phyloP scores from a whole-genome alignment of 352 stramenopile genomes.

The Phytophthora idaei region DNA sequence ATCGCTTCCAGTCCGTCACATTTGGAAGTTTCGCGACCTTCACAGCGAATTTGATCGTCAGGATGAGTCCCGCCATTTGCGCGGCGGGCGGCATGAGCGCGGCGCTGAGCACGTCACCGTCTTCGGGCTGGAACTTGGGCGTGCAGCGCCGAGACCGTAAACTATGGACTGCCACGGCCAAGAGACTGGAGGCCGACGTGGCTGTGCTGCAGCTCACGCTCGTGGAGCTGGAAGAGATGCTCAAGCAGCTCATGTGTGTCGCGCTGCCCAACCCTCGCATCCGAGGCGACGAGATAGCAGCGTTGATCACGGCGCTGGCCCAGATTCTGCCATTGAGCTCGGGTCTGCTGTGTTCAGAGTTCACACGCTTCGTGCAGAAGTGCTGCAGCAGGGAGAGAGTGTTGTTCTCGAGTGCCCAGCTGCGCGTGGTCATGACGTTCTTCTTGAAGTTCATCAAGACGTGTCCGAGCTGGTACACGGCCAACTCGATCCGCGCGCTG shows the following conservation, averaged over 20 bases:
- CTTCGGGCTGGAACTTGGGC: constrained; percentile 57
- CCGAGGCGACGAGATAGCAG: constrained; percentile 68
- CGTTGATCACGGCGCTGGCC: constrained; percentile 60
- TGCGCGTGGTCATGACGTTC: constrained; percentile 70
- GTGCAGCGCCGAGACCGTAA: constrained; percentile 73
- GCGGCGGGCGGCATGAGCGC: constrained; percentile 6
- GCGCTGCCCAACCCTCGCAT: constrained; percentile 70
- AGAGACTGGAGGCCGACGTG: constrained; percentile 68
- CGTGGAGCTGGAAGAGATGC: constrained; percentile 84
- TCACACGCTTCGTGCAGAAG: constrained; percentile 79
- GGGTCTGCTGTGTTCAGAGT: constrained; percentile 79
- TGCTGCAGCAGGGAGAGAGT: constrained; percentile 79
- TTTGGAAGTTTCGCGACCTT: constrained; percentile 17
- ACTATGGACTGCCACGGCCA: constrained; percentile 56
- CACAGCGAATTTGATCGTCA: constrained; percentile 4
- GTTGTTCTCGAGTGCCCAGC: constrained; percentile 58
- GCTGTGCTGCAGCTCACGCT: constrained; percentile 60
- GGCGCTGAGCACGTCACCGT: constrained; percentile 32
- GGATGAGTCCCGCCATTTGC: constrained; percentile 38
- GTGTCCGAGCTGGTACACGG: constrained; percentile 79
- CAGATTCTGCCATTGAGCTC: constrained; percentile 72
- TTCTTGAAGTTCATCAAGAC: constrained; percentile 79
- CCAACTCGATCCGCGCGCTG: constrained; percentile 69
- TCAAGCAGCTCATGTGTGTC: constrained; percentile 66
- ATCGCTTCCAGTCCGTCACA: constrained; percentile 25